A percentile compares a stretch with the other conserved stretches of the same genome.
phyloP scores from a whole-genome alignment of 2,329 filamentous ascomycete species.

The Aureobasidium zeae region DNA sequence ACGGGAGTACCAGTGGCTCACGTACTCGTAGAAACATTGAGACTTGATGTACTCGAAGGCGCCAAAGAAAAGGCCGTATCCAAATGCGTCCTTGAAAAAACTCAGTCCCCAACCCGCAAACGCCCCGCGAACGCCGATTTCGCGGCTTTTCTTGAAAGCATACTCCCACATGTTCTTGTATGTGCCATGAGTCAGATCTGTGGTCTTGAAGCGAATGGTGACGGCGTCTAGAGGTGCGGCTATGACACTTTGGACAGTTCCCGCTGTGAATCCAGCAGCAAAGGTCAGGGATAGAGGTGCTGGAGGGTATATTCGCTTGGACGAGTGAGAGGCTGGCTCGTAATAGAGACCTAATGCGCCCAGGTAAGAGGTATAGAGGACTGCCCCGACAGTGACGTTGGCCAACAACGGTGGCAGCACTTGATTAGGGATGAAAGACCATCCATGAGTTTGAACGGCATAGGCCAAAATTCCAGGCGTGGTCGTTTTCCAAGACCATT shows the following conservation, averaged over 20 bases:
- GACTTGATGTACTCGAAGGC: constrained; percentile 69
- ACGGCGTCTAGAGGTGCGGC: constrained; percentile 69
- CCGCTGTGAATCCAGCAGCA: constrained; percentile 59
- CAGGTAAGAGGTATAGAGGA: constrained; percentile 67
- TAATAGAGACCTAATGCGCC: constrained; percentile 59
- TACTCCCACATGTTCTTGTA: constrained; percentile 68
- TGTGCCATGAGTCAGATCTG: constrained; percentile 49
- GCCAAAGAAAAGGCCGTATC: constrained; percentile 63
- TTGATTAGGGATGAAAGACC: constrained; percentile 65
- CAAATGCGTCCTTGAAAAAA: constrained; percentile 59
- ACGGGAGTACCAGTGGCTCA: constrained; percentile 58
- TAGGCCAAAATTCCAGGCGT: constrained; percentile 61
- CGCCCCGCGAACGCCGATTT: constrained; percentile 62
- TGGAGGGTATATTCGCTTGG: constrained; percentile 61
- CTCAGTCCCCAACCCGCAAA: constrained; percentile 65
- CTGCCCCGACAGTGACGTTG: constrained; percentile 63
- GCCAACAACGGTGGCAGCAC: constrained; percentile 67
- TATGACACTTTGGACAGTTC: constrained; percentile 58
- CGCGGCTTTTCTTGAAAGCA: constrained; percentile 54
- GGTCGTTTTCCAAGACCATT: constrained; percentile 55
- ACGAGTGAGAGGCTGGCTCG: constrained; percentile 51
- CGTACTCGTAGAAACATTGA: constrained; percentile 62
- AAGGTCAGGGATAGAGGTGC: constrained; percentile 56
- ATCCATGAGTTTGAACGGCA: constrained; percentile 60
- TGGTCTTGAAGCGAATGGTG: constrained; percentile 60